Evolutionary conservation across 345 rosid genomes (phyloP).

Genomic region (Sonneratia alba): DNA sequence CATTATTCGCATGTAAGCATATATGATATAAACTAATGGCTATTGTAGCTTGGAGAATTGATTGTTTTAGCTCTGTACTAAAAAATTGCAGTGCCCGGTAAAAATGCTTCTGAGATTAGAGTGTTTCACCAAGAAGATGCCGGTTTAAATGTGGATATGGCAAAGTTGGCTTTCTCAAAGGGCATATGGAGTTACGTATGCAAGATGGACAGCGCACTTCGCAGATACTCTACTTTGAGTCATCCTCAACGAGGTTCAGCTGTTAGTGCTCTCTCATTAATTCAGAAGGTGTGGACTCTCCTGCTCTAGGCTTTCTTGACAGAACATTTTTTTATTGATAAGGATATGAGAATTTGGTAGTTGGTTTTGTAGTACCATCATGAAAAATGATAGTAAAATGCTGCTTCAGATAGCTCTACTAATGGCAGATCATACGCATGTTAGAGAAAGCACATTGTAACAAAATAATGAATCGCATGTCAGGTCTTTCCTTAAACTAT

Average conservation of each 20-base stretch:
- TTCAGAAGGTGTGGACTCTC: conserved; percentile 49
- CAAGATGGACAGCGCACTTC: conserved; percentile 76
- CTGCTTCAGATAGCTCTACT: neutral
- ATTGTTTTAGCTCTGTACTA: neutral
- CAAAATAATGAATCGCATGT: too few relatives aligned
- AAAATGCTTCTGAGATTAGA: conserved; percentile 76
- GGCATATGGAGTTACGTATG: conserved; percentile 90
- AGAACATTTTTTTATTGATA: neutral
- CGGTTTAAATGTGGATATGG: conserved; percentile 79
- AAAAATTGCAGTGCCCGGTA: conserved; percentile 57
- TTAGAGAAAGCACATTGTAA: too few relatives aligned
- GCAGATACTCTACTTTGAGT: conserved; percentile 33
- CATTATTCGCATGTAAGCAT: neutral
- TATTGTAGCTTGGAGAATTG: neutral
- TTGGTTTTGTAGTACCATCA: neutral
- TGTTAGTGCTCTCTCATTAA: conserved; percentile 37
- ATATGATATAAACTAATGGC: too few relatives aligned
- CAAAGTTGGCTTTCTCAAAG: conserved; percentile 74
- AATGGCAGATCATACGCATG: too few relatives aligned
- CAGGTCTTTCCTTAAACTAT: too few relatives aligned
- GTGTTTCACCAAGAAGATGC: conserved; percentile 94
- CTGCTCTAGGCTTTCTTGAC: neutral
- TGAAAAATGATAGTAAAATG: neutral
- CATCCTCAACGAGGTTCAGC: conserved; percentile 28
- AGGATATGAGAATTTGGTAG: neutral